These are phyloP conservation scores for Monosporascus sp. DNA, from an alignment of 2,329 filamentous ascomycete genomes.

Conservation along the genomic window DNA sequence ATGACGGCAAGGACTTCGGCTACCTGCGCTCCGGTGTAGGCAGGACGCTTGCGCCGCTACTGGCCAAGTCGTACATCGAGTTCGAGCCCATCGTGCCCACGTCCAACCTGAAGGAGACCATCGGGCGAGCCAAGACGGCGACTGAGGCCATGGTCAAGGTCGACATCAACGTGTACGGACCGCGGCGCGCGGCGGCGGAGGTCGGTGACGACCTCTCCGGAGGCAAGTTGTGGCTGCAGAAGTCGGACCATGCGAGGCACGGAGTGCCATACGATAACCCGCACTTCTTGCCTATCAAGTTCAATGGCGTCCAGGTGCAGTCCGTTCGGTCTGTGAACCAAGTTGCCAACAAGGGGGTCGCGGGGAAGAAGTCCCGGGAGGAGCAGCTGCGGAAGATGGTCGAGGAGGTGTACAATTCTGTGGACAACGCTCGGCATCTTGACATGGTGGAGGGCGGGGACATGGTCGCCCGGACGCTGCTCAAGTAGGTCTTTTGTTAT, in stretches of 20 bases:
- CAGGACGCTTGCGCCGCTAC: no score
- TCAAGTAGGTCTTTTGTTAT: constrained; percentile 3
- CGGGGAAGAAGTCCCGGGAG: no score
- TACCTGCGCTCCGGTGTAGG: no score
- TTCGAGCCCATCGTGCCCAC: constrained; percentile 18
- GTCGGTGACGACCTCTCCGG: constrained; percentile 25
- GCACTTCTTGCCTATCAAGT: constrained; percentile 18
- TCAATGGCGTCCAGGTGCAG: constrained; percentile 7
- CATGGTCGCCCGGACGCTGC: not conserved
- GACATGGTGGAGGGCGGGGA: no score
- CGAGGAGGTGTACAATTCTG: no score
- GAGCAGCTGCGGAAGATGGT: no score
- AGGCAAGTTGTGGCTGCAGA: constrained; percentile 30
- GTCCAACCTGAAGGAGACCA: constrained; percentile 15
- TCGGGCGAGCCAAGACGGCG: constrained; percentile 19
- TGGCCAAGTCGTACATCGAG: constrained; percentile 11
- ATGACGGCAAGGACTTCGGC: no score
- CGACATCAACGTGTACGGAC: constrained; percentile 34
- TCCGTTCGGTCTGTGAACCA: not conserved
- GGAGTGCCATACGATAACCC: constrained; percentile 25
- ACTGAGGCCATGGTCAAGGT: constrained; percentile 25
- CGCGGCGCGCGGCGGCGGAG: constrained; percentile 3
- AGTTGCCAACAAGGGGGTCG: no score
- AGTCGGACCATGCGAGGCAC: constrained; percentile 16
- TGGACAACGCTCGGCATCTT: no score